Evolutionary conservation across 129 eudicot genomes (phyloP), one percentile per base, ranked within the genome.

Genomic region (Silybum marianum): DNA sequence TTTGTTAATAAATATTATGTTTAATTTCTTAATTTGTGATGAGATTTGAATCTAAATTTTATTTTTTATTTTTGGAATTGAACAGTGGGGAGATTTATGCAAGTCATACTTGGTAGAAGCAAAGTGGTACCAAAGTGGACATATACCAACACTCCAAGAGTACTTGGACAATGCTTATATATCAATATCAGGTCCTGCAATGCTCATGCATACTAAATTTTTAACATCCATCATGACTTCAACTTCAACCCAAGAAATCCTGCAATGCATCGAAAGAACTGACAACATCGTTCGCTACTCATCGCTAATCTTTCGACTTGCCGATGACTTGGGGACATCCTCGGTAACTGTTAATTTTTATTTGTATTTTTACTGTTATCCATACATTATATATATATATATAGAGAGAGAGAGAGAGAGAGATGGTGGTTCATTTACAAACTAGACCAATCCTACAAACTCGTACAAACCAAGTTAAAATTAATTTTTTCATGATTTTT

Each of bases 81-180:
- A 13, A 12, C 21, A 86, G 89, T 86, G 89, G 86, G 77, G 39
- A n/a, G 84, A 82, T 54, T 78, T 86, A 73, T 78, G 80, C 77
- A 78, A 78, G 65, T 12, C 88, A 58, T 85, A 60, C 80, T 26
- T 85, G 2, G 30, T 65, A 65, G 88, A 85, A 81, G 88, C 88
- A 77, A 2, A 38, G 32, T 85, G 88, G 88, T 81, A 48, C 72
- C 28, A 81, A 2, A 72, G 19, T 32, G 73, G 74, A 14, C 14
- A 82, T 69, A 77, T 60, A 58, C 86, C 86, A 58, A 86, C 84
- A 78, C 77, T 86, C 1, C 25, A 78, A 19, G 89, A 86, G 19
- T 86, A 78, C 77, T 72, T 86, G 69, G 54, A 82, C 2, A 86
- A 86, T 69, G 86, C 78, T 24, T 86, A 60, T 32, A 14, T 78